Evolutionary conservation across 768 basidiomycete genomes (phyloP), one percentile per base, ranked within the genome.

Genomic region (Trametes maxima): DNA sequence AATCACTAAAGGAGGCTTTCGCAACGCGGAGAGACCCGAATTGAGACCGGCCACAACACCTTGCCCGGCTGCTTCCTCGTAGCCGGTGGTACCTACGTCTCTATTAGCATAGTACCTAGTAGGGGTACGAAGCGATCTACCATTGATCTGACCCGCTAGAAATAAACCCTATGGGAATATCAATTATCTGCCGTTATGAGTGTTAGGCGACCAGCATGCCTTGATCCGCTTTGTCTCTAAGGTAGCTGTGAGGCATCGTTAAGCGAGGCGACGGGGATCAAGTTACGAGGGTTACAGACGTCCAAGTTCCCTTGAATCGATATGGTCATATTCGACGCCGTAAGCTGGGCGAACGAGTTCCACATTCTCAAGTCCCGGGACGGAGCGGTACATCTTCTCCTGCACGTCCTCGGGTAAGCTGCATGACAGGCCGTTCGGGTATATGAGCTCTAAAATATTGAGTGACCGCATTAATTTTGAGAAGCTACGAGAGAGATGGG

Each of bases 51-150:
- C 94, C 0, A 96, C 74, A n/a, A 85, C 77, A 10, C 94, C 94
- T 71, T 95, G 94, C 3, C 91, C 92, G 2, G 92, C 94, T 1
- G 94, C 94, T 75, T 96, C 94, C 71, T 96, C 94, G 70, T 96
- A 96, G 5, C 94, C 94, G 1, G 94, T 96, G 0, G 94, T 96
- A 12, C 90, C 89, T 85, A 53, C 48, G 44, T n/a, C 62, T 10
- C 75, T 75, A n/a, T 60, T 14, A 57, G 59, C 21, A 48, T 28
- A 4, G 4, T 7, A 13, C 3, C 1, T 13, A 24, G 13, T 6
- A 1, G 12, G n/a, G 11, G 7, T 3, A 22, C 3, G 14, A 39
- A 10, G 0, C 13, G 10, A 58, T 69, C 2, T 59, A 80, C 90
- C 90, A 66, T 95, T 95, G 68, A 95, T 95, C 72, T 95, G 93